phyloP scores from a whole-genome alignment of 352 stramenopile species.

The Salisapilia sapeloensis region DNA sequence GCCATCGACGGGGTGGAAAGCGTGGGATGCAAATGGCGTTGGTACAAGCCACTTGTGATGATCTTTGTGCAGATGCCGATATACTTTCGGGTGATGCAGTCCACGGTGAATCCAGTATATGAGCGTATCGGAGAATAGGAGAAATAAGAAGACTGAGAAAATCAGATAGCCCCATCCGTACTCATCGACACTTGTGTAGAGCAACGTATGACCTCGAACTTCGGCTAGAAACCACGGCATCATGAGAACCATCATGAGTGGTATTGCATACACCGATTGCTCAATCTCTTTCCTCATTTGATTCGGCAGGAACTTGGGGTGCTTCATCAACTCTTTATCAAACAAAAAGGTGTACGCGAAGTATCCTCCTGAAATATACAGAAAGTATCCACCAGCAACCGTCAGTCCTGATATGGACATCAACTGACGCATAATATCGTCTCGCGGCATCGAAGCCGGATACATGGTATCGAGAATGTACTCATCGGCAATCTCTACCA shows the following conservation, averaged over 20 bases:
- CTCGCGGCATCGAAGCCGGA: slow-evolving; percentile 15
- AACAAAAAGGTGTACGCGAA: slow-evolving; percentile 43
- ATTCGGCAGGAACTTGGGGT: slow-evolving; percentile 48
- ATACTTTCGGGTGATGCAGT: slow-evolving; percentile 46
- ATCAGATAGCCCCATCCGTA: slow-evolving; percentile 19
- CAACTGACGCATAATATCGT: slow-evolving; percentile 21
- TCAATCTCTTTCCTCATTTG: slow-evolving; percentile 39
- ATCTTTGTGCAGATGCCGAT: slow-evolving; percentile 45
- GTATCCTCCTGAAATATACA: slow-evolving; percentile 31
- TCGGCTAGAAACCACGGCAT: slow-evolving; percentile 51
- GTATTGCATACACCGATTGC: slow-evolving; percentile 29
- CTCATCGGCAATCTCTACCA: slow-evolving; percentile 28
- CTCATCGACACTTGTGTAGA: slow-evolving; percentile 25
- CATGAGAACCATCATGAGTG: slow-evolving; percentile 40
- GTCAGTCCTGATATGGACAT: slow-evolving; percentile 31
- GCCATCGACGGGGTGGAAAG: slow-evolving; percentile 56
- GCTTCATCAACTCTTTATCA: slow-evolving; percentile 37
- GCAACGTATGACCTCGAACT: slow-evolving; percentile 28
- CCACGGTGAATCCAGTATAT: slow-evolving; percentile 72
- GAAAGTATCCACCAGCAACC: slow-evolving; percentile 24
- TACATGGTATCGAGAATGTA: slow-evolving; percentile 36
- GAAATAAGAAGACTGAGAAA: slow-evolving; percentile 27
- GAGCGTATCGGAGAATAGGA: slow-evolving; percentile 62
- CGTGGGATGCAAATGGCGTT: slow-evolving; percentile 50
- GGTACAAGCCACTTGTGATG: slow-evolving; percentile 67